Evolutionary conservation across 306 rosid genomes (phyloP), one percentile per base, ranked within the genome.

Genomic region (Cicer pinnatifidum): DNA sequence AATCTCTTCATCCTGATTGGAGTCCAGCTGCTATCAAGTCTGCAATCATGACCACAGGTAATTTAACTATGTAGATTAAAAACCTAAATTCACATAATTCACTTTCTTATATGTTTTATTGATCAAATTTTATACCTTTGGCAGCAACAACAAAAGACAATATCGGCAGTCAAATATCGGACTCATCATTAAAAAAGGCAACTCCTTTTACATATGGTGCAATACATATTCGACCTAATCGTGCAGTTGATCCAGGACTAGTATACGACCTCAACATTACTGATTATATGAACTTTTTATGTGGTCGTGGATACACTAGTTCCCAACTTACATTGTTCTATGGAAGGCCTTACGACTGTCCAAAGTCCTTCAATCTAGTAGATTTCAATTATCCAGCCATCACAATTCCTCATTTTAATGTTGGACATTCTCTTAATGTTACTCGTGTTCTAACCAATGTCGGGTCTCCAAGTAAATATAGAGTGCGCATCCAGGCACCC

Each of bases 341-440:
- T 0, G 17, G 35, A 1, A 72, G 51, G 17, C 17, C 76, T 9
- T 72, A 58, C 56, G 44, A 40, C 6, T 90, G 93, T 65, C 78
- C 82, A 15, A 41, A 54, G 40, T 74, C 81, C 0, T 85, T 64
- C 72, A 85, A 48, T 10, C n/a, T 84, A 6, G 35, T 53, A 8
- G 78, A 88, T 72, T 74, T 88, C 53, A 91, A 91, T 54, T 88
- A 91, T 83, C 97, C 97, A 28, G 40, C 92, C n/a, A 85, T 91
- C 67, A 39, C 80, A 12, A 19, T 88, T 35, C 72, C 80, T 1
- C 1, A 1, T 19, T 52, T 76, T 7, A 16, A 35, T 1, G 1
- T 1, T 11, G 51, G 11, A 16, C 8, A 54, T 6, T 10, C 83
- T 0, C 33, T 71, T 7, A 82, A 69, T 6, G 58, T 85, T 69